These are phyloP conservation scores for Pecoramyces ruminantium DNA, from an alignment of 192 early-diverging fungal species.

Conservation along the genomic window DNA sequence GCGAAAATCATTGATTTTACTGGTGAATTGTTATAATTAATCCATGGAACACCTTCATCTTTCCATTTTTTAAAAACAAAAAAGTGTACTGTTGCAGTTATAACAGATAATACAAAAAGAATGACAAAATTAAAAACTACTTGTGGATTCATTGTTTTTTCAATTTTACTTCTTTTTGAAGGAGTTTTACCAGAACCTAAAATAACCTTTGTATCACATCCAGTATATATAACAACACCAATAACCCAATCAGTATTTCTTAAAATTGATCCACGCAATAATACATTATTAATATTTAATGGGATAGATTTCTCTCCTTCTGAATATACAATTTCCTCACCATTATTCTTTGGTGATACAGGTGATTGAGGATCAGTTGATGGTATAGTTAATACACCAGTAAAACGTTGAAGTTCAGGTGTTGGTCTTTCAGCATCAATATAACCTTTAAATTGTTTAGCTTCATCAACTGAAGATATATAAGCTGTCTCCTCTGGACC, in stretches of 20 bases:
- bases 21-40: neutral
- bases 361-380: neutral
- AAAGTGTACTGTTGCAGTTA: conserved; percentile 12
- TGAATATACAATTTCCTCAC: neutral
- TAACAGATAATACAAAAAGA: conserved; percentile 25
- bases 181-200: conserved; percentile 81
- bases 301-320: conserved; percentile 25
- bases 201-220: conserved; percentile 79
- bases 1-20: neutral
- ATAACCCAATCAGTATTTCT: conserved; percentile 84
- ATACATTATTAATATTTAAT: conserved; percentile 60
- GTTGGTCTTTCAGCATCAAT: conserved; percentile 77
- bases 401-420: conserved; percentile 74
- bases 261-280: conserved; percentile 76
- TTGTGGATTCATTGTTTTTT: conserved; percentile 69
- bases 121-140: conserved; percentile 35
- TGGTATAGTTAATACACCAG: conserved; percentile 35
- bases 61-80: neutral
- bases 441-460: conserved; percentile 24
- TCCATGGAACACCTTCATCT: neutral
- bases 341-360: neutral
- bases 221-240: conserved; percentile 68
- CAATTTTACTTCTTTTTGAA: conserved; percentile 73
- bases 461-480: conserved; percentile 23
- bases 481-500: conserved; percentile 34